Evolutionary conservation across 2,329 filamentous ascomycete genomes (phyloP).

Genomic region (Arachnopeziza araneosa): DNA sequence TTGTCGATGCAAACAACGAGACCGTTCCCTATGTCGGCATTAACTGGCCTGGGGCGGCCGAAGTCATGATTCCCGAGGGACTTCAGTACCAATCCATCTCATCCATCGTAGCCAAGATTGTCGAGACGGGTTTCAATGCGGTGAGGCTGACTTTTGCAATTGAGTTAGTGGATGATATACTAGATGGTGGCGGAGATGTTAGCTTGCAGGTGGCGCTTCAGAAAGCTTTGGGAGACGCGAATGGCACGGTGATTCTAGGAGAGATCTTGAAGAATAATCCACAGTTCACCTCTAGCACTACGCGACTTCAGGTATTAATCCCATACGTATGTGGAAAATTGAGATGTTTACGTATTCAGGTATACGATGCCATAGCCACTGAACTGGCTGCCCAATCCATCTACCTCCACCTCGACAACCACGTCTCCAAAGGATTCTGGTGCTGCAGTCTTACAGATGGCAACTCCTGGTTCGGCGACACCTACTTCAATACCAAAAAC

Average conservation of each 20-base stretch:
- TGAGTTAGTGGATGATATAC: conserved; percentile 56
- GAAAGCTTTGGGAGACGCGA: conserved; percentile 42
- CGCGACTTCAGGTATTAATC: conserved; percentile 41
- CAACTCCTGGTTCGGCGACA: conserved; percentile 57
- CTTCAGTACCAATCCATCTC: conserved; percentile 55
- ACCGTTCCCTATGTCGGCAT: conserved; percentile 41
- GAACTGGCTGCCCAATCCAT: conserved; percentile 51
- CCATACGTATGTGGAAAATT: too few species aligned
- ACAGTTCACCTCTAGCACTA: conserved; percentile 47
- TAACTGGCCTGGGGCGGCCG: conserved; percentile 57
- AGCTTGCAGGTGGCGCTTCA: conserved; percentile 41
- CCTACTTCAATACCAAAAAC: conserved; percentile 49
- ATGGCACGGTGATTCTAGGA: conserved; percentile 45
- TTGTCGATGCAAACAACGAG: conserved; percentile 14
- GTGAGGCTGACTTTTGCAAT: conserved; percentile 58
- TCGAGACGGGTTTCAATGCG: conserved; percentile 54
- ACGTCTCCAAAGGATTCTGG: conserved; percentile 53
- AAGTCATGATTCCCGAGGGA: conserved; percentile 61
- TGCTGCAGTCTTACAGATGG: conserved; percentile 51
- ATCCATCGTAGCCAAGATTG: conserved; percentile 46
- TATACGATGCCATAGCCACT: conserved; percentile 57
- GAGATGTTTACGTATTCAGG: too few species aligned
- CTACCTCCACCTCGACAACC: conserved; percentile 55
- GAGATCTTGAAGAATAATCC: conserved; percentile 53
- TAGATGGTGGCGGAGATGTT: conserved; percentile 43